Evolutionary conservation across 345 rosid genomes (phyloP), one percentile per base, ranked within the genome.

Genomic region (Citrus unshiu): DNA sequence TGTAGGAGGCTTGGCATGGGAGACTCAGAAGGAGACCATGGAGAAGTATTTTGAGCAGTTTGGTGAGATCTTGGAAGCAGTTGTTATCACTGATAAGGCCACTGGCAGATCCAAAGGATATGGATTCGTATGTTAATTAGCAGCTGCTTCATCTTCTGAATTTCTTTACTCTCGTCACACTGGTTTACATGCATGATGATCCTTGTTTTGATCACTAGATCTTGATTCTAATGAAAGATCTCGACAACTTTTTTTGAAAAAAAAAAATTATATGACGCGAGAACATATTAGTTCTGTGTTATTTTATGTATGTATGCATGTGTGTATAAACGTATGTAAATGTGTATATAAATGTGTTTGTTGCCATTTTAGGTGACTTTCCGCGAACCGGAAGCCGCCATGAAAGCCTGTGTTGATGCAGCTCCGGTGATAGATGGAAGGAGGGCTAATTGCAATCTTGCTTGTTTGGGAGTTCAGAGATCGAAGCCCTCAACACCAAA

Each of bases 91-190:
- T 75, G 99, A 93, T 77, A 95, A 95, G 85, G 93, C 98, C 77
- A 91, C 96, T 12, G 99, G 98, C 80, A 93, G 99, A 92, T 95
- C 99, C 89, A 95, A 95, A 83, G 99, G 99, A 86, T 95, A 95
- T 54, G 99, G 99, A 87, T 95, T 95, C 82, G 99, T 95, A 93
- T 77, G 93, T 56, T 74, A 4, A 0, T 73, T 9, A 29, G 66
- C 68, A 10, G 21, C n/a, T 62, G 3, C 18, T 30, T 35, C 59
- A n/a, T 49, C 16, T 78, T 61, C 56, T 9, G 1, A 34, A 8
- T 46, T 32, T 68, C 37, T 37, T 49, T 14, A 46, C 24, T 46
- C 7, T 68, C 59, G 29, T 61, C 43, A 9, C 19, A 61, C 63
- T 25, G 13, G 6, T 43, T 73, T 40, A 25, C 46, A 40, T 51